These are phyloP conservation scores for Fusarium poae DNA, from an alignment of 2,329 filamentous ascomycete genomes.

Conservation along the genomic window DNA sequence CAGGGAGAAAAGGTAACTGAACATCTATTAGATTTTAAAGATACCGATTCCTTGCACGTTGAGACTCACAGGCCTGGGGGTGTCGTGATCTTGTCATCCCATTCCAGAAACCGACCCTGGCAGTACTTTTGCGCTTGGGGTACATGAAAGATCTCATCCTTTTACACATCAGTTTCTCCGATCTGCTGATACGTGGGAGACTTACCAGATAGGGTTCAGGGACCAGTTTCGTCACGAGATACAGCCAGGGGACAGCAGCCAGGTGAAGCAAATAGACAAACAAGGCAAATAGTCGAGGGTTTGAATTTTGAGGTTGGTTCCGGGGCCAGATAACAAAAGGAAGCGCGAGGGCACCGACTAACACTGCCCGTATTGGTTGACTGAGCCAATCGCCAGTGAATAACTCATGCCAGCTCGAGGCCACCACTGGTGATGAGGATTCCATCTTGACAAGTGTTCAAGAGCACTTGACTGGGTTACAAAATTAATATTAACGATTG, in stretches of 20 bases:
- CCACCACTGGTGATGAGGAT: neutral
- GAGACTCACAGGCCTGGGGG: conserved; percentile 81
- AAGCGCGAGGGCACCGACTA: conserved; percentile 2
- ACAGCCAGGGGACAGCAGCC: conserved; percentile 42
- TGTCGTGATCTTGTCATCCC: conserved; percentile 98
- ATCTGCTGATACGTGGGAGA: neutral
- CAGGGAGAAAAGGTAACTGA: conserved; percentile 62
- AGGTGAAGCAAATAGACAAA: conserved; percentile 33
- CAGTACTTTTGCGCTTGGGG: conserved; percentile 93
- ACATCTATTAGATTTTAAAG: conserved; percentile 14
- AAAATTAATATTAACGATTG: neutral
- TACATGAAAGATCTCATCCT: conserved; percentile 92
- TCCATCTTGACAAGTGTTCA: conserved; percentile 50
- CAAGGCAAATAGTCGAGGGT: conserved; percentile 15
- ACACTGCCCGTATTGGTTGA: neutral
- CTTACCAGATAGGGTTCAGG: conserved; percentile 68
- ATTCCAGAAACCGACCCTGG: conserved; percentile 76
- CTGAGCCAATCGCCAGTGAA: conserved; percentile 6
- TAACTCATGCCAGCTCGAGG: conserved; percentile 1
- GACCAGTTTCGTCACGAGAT: conserved; percentile 52
- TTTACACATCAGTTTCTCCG: conserved; percentile 24
- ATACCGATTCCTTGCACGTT: neutral
- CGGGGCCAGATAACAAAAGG: conserved; percentile 30
- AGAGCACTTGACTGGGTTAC: neutral
- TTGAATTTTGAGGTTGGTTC: conserved; percentile 4